Evolutionary conservation across 345 rosid genomes (phyloP).

Genomic region (Stellera chamaejasme): DNA sequence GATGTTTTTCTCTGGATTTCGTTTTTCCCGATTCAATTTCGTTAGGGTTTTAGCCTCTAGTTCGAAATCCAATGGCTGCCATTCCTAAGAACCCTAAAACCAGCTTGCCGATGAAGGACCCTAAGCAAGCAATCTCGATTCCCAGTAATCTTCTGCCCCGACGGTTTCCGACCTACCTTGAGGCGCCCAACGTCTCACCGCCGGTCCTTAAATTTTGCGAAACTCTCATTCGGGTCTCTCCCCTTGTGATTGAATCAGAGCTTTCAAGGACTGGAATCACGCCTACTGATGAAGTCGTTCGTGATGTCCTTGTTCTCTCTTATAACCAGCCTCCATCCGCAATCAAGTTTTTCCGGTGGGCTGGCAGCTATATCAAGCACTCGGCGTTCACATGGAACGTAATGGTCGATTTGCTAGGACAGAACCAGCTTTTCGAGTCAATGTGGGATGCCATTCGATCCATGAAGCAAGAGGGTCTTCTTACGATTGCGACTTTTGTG

Average conservation of each 20-base stretch:
- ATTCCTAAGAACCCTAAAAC: conserved; percentile 3
- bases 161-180: conserved; percentile 20
- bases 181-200: conserved; percentile 23
- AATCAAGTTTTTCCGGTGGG: conserved; percentile 48
- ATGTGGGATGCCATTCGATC: conserved; percentile 59
- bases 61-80: conserved; percentile 3
- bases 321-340: conserved; percentile 31
- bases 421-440: conserved; percentile 34
- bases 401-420: conserved; percentile 54
- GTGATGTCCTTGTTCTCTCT: conserved; percentile 36
- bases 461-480: conserved; percentile 31
- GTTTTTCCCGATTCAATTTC: not conserved
- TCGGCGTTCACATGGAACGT: conserved; percentile 37
- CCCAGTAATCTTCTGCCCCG: conserved; percentile 14
- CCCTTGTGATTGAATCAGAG: conserved; percentile 26
- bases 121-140: conserved; percentile 2
- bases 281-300: conserved; percentile 25
- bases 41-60: not conserved
- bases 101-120: not conserved
- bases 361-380: conserved; percentile 24
- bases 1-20: not conserved
- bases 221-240: conserved; percentile 21
- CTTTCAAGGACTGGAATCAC: conserved; percentile 26
- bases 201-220: conserved; percentile 25
- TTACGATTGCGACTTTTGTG: conserved; percentile 24